Percentiles rank a stretch among this genome's conserved stretches.
phyloP scores from a whole-genome alignment of 768 basidiomycete species.

The Collybia nuda region DNA sequence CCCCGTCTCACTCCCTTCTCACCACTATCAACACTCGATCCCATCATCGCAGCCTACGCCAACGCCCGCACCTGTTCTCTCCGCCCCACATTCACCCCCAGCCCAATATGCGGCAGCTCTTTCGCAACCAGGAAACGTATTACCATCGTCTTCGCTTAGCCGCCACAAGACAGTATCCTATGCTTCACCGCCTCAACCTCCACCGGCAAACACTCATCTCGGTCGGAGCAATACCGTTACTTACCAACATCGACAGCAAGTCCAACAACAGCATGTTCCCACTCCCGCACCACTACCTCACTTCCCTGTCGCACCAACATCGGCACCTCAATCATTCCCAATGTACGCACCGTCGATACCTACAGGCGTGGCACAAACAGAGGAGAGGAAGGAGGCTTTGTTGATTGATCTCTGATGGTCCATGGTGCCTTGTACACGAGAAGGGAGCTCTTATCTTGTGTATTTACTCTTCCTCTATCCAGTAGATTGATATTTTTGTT shows the following conservation, averaged over 20 bases:
- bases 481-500: no score
- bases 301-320: constrained; percentile 68
- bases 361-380: constrained; percentile 48
- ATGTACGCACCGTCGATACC: constrained; percentile 50
- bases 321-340: constrained; percentile 51
- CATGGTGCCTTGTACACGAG: background rate
- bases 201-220: constrained; percentile 19
- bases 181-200: constrained; percentile 19
- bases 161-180: constrained; percentile 37
- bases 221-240: constrained; percentile 33
- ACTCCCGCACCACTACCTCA: constrained; percentile 45
- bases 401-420: constrained; percentile 47
- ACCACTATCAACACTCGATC: constrained; percentile 13
- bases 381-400: constrained; percentile 65
- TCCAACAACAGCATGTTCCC: constrained; percentile 18
- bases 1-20: constrained; percentile 22
- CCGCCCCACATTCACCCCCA: constrained; percentile 16
- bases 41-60: constrained; percentile 18
- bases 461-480: background rate
- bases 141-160: constrained; percentile 10
- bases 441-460: background rate
- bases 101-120: constrained; percentile 21
- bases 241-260: constrained; percentile 26
- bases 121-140: constrained; percentile 20
- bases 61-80: constrained; percentile 21